phyloP scores from a whole-genome alignment of 202 grass and related monocot species.

The Saccharum hybrid region DNA sequence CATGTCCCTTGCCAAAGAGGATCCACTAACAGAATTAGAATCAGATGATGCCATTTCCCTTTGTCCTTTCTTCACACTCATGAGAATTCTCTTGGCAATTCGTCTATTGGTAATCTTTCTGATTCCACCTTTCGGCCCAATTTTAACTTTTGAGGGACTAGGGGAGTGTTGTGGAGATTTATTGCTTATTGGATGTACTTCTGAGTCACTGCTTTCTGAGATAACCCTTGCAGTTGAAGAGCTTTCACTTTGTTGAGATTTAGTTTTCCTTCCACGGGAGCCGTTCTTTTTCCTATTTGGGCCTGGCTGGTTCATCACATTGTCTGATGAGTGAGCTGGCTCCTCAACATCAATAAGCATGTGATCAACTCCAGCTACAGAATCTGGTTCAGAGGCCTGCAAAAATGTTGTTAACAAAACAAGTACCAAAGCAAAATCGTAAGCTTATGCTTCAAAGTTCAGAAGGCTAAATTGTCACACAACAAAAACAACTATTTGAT shows the following conservation, averaged over 20 bases:
- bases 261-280: conserved; percentile 71
- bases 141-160: conserved; percentile 59
- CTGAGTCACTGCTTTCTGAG: conserved; percentile 90
- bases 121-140: conserved; percentile 62
- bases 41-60: conserved; percentile 62
- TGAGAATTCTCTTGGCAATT: conserved; percentile 80
- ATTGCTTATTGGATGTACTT: conserved; percentile 56
- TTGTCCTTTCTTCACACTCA: conserved; percentile 78
- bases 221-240: conserved; percentile 77
- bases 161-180: conserved; percentile 59
- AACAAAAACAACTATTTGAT: conserved; percentile 18
- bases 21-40: conserved; percentile 67
- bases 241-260: conserved; percentile 77
- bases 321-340: conserved; percentile 59
- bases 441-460: conserved; percentile 42
- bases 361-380: conserved; percentile 45
- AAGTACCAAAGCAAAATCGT: conserved; percentile 12
- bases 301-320: conserved; percentile 50
- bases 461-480: conserved; percentile 35
- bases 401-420: conserved; percentile 46
- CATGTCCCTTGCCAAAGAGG: conserved; percentile 65
- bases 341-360: conserved; percentile 55
- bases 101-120: conserved; percentile 80
- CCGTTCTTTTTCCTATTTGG: conserved; percentile 65
- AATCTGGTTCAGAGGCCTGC: conserved; percentile 64